Base-by-base conservation (phyloP, 371 early-diverging fungal genomes). In the Parasitella parasitica region DNA sequence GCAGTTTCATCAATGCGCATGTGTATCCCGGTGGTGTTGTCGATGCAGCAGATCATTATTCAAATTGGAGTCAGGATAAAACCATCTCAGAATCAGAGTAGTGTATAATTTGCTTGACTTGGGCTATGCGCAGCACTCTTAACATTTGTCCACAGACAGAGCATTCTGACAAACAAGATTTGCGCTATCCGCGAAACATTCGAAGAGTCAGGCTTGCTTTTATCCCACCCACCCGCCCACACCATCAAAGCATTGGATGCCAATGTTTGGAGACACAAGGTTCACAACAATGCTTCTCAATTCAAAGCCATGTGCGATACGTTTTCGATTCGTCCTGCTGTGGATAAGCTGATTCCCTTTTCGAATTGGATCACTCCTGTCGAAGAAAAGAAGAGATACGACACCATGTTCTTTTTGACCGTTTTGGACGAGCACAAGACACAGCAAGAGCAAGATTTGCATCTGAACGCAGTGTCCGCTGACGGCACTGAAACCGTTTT, bases 141-240 rank as follows among this genome's bases (percentile, higher is more conserved):
- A n/a, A n/a, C n/a, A n/a, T n/a, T n/a, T 32, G 11, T 2, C 15
- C 16, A 48, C 48, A 68, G 69, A 11, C 32, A 50, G 22, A 15
- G 57, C 15, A 13, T 61, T 2, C 18, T 67, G 39, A 64, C 78
- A 26, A 64, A 75, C 51, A 81, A 78, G 41, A 81, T 89, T 26
- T 91, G 91, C 62, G 93, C 93, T 4, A 77, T 92, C 34, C 87
- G 92, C 16, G 94, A 93, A 65, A 90, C 93, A 1, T 89, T 86
- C 69, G 94, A 94, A 69, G 94, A 94, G 60, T 86, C 89, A 6
- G 93, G 93, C 0, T 64, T 94, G 11, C 64, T 86, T 18, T 66
- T 91, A 28, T 72, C 83, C 11, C 63, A 76, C 16, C 86, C 82
- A 7, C 78, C 77, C n/a, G 63, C 65, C 2, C 22, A 55, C 8